phyloP scores from a whole-genome alignment of 2,329 filamentous ascomycete genomes.

The Trichoderma sp. region DNA sequence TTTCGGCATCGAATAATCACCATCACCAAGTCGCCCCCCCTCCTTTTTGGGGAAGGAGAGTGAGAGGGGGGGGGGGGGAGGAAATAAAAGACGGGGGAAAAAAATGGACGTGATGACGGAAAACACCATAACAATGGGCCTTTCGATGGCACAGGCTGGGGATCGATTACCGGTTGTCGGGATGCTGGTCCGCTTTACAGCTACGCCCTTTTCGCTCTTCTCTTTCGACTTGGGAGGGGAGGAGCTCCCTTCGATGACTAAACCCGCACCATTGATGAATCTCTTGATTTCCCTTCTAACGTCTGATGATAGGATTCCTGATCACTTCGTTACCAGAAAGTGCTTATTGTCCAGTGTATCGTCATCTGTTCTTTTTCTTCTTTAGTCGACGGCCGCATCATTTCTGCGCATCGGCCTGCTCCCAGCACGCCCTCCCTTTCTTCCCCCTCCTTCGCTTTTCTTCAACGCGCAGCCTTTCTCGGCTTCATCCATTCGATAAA shows the following conservation, averaged over 20 bases:
- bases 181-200: neutral
- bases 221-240: neutral
- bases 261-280: conserved; percentile 11
- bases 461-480: conserved; percentile 33
- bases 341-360: conserved; percentile 38
- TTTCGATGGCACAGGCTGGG: conserved; percentile 5
- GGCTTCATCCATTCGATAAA: conserved; percentile 33
- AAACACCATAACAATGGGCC: neutral
- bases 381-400: conserved; percentile 34
- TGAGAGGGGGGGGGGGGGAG: neutral
- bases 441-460: conserved; percentile 22
- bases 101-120: neutral
- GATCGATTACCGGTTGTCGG: neutral
- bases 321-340: conserved; percentile 11
- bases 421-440: conserved; percentile 29
- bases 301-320: conserved; percentile 1
- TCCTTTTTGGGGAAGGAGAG: neutral
- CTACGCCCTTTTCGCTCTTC: neutral
- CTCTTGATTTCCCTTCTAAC: conserved; percentile 4
- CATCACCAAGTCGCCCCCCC: conserved; percentile 10
- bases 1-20: neutral
- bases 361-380: conserved; percentile 29
- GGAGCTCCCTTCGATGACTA: conserved; percentile 4
- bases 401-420: conserved; percentile 35
- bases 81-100: neutral